Base-by-base conservation (phyloP, 164 flowering plant genomes). In the Magnolia changhungtana region DNA sequence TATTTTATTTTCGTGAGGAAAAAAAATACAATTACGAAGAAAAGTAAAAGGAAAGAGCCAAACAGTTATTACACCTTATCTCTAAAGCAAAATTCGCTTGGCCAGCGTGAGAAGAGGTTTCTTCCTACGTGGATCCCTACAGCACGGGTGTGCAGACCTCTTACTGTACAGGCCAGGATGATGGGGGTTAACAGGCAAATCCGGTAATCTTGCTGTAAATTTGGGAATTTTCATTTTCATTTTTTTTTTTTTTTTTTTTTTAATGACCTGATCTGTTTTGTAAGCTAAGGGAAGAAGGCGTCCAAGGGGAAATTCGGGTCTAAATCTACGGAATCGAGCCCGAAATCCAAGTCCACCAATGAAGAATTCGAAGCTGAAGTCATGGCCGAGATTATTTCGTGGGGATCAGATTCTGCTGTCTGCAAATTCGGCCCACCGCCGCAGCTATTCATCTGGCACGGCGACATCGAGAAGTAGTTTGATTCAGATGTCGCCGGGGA, bases 401-500 rank as follows among this genome's bases (percentile, higher is more conserved):
- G 75, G 61, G 81, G 74, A 69, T 90, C 91, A 24, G 89, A 86
- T 71, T 72, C 83, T 27, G 75, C 55, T 2, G 19, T 59, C 61
- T 58, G 68, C 23, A 75, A 14, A 37, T 52, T 65, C 3, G 72
- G 77, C 69, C 65, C n/a, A 65, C 79, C 82, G 74, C 81, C 86
- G 27, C 78, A 76, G 79, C 72, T 77, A 78, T 74, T 82, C 83
- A 75, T 80, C 51, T 78, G 83, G 83, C 72, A 75, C 2, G 89
- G 83, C 3, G 84, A 80, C 66, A 79, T 50, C 0, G 87, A 80
- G 81, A 81, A 86, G 82, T 84, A 87, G 81, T 80, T 88, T 55
- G 93, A 82, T 77, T 79, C 95, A 2, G 92, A 87, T 45, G 95
- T 83, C 3, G 91, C 82, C 11, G 96, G 92, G 66, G 95, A 89